phyloP scores from a whole-genome alignment of 2,329 filamentous ascomycete genomes.

The Aspergillus sp. region DNA sequence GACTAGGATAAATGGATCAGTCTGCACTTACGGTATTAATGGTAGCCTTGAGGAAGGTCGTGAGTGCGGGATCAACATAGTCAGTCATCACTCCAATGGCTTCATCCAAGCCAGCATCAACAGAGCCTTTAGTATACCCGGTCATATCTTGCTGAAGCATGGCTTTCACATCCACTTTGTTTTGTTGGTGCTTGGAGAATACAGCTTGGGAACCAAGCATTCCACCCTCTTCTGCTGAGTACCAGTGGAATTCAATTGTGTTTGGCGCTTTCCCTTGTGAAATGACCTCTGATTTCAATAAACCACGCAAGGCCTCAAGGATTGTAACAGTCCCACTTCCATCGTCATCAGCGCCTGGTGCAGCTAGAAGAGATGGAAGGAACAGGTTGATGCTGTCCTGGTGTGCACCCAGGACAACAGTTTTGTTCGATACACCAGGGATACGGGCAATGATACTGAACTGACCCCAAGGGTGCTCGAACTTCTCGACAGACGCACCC shows the following conservation, averaged over 20 bases:
- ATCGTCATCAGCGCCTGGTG: constrained; percentile 94
- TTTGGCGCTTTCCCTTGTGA: constrained; percentile 71
- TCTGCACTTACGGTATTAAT: constrained; percentile 61
- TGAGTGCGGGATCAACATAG: constrained; percentile 79
- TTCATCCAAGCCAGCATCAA: constrained; percentile 79
- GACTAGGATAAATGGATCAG: background rate
- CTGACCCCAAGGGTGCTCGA: constrained; percentile 84
- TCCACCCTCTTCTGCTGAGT: constrained; percentile 85
- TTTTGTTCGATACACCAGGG: constrained; percentile 79
- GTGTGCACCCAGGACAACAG: constrained; percentile 85
- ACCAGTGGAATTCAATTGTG: constrained; percentile 96
- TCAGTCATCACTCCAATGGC: constrained; percentile 91
- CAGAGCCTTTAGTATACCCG: constrained; percentile 77
- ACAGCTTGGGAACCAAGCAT: constrained; percentile 86
- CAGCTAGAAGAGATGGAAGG: constrained; percentile 76
- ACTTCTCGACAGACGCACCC: constrained; percentile 69
- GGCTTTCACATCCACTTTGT: constrained; percentile 75
- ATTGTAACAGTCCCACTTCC: constrained; percentile 93
- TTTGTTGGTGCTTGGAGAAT: constrained; percentile 75
- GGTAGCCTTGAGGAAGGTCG: constrained; percentile 85
- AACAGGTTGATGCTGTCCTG: constrained; percentile 96
- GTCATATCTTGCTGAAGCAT: constrained; percentile 99
- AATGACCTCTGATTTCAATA: constrained; percentile 72
- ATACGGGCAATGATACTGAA: constrained; percentile 89
- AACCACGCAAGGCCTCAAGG: constrained; percentile 80